phyloP scores from a whole-genome alignment of 306 rosid species.

The Glycyrrhiza uralensis region DNA sequence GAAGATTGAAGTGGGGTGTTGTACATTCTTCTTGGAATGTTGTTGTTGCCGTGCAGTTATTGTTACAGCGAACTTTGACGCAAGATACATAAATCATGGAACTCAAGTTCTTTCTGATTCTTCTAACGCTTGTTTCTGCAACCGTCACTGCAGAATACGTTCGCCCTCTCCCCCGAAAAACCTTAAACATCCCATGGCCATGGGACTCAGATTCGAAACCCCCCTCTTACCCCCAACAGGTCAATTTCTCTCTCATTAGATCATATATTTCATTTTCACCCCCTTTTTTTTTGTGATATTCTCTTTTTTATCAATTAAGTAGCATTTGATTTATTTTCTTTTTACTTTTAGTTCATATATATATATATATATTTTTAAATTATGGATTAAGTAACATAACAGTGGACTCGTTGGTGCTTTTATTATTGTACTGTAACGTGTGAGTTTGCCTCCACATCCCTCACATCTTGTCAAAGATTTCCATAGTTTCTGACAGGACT shows the following conservation, averaged over 20 bases:
- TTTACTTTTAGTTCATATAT: neutral
- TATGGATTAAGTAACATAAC: neutral
- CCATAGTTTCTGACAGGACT: neutral
- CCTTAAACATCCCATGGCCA: constrained; percentile 52
- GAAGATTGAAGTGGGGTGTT: neutral
- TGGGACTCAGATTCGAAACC: constrained; percentile 30
- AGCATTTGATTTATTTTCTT: neutral
- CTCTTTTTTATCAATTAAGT: neutral
- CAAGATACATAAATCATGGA: constrained; percentile 36
- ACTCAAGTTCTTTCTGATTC: constrained; percentile 19
- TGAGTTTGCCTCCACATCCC: no score
- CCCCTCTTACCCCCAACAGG: constrained; percentile 81
- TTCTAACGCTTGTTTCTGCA: constrained; percentile 11
- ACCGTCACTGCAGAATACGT: constrained; percentile 49
- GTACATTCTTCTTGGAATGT: constrained; percentile 24
- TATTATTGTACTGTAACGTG: neutral
- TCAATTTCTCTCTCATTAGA: neutral
- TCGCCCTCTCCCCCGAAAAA: constrained; percentile 70
- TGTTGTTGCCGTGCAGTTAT: neutral
- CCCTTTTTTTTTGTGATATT: neutral
- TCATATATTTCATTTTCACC: neutral
- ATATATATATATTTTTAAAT: neutral
- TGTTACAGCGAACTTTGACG: neutral
- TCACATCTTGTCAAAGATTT: no score
- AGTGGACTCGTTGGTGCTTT: neutral